These are phyloP conservation scores for Falciphora oryzae DNA, from an alignment of 2,329 filamentous ascomycete genomes.

Conservation along the genomic window DNA sequence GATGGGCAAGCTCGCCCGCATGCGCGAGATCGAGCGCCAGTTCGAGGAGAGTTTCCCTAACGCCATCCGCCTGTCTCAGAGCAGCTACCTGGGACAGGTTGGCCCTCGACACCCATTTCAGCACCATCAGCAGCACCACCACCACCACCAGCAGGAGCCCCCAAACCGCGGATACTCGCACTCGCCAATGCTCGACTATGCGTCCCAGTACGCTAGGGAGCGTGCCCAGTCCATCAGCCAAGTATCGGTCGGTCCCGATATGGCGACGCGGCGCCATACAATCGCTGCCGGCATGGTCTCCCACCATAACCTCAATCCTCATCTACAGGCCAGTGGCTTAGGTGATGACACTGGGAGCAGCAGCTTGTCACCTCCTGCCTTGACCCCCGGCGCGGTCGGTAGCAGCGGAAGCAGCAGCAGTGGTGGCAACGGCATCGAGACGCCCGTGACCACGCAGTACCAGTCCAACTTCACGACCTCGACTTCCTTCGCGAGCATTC, in stretches of 20 bases:
- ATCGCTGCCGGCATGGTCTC: background rate
- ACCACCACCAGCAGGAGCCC: background rate
- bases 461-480: background rate
- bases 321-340: background rate
- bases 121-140: background rate
- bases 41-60: conserved; percentile 43
- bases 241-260: background rate
- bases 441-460: background rate
- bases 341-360: background rate
- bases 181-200: conserved; percentile 4
- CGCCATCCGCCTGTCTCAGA: conserved; percentile 26
- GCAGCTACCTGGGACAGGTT: conserved; percentile 23
- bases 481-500: background rate
- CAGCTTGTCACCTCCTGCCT: background rate
- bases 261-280: background rate
- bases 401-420: background rate
- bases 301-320: background rate
- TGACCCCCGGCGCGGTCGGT: background rate
- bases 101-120: conserved; percentile 17
- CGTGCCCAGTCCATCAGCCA: background rate
- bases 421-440: background rate
- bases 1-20: conserved; percentile 36
- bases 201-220: background rate
- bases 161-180: conserved; percentile 3
- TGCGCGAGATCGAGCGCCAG: conserved; percentile 40